Evolutionary conservation across 2,329 filamentous ascomycete species (phyloP).

Genomic region (Xylariaceae sp.): DNA sequence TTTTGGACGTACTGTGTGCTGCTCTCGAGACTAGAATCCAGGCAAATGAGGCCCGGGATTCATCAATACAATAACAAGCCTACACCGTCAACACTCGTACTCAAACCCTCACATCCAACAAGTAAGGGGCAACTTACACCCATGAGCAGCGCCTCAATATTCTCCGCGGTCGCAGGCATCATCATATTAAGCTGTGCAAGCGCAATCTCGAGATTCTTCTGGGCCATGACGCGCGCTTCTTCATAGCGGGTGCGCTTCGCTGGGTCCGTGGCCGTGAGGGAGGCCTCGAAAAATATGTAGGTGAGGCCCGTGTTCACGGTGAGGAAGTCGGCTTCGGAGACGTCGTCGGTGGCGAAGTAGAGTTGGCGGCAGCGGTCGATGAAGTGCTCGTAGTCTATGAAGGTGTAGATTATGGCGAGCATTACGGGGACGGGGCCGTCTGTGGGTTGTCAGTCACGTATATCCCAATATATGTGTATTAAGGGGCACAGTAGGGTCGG

Average conservation of each 20-base stretch:
- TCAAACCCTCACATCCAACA: too few species aligned
- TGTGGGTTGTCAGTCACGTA: constrained; percentile 17
- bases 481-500: neutral
- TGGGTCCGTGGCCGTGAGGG: constrained; percentile 20
- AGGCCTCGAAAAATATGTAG: constrained; percentile 33
- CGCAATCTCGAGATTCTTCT: constrained; percentile 31
- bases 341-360: constrained; percentile 49
- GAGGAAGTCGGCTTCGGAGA: constrained; percentile 46
- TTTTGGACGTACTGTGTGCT: constrained; percentile 25
- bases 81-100: neutral
- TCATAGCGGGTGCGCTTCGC: constrained; percentile 27
- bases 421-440: constrained; percentile 42
- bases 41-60: constrained; percentile 30
- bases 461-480: neutral
- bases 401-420: constrained; percentile 46
- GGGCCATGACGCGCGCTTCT: constrained; percentile 28
- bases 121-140: constrained; percentile 33
- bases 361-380: constrained; percentile 43
- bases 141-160: constrained; percentile 44
- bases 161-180: constrained; percentile 43
- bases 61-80: constrained; percentile 29
- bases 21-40: constrained; percentile 31
- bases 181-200: constrained; percentile 39
- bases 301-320: constrained; percentile 31
- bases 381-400: constrained; percentile 47